Conservation (phyloP, 2,329 filamentous ascomycete species). For the Leptographium radiaticola region DNA sequence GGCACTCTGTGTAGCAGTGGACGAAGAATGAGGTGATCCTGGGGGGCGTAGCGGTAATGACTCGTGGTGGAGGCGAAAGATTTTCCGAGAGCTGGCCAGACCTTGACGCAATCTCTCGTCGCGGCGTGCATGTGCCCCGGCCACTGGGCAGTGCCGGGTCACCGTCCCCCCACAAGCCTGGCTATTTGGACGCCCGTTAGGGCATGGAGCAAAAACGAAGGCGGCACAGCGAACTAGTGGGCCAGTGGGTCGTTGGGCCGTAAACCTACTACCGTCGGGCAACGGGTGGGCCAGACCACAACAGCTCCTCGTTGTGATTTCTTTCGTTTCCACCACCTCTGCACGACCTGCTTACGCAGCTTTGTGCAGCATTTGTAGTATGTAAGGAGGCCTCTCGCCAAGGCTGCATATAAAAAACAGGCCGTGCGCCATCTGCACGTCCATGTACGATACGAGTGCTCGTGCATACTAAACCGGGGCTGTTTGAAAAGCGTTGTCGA, state of each 20-base stretch:
- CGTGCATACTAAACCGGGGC: background rate
- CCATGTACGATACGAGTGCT: background rate
- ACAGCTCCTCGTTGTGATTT: background rate
- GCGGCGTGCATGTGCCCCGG: background rate
- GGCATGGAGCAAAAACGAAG: no score
- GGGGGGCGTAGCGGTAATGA: background rate
- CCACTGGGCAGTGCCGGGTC: background rate
- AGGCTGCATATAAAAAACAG: background rate
- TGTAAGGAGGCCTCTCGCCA: conserved; percentile 2
- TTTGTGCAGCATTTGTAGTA: background rate
- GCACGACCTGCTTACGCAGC: no score
- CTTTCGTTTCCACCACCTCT: no score
- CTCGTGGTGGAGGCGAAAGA: background rate
- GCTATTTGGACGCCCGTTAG: no score
- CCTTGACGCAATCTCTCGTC: background rate
- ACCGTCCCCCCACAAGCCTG: no score
- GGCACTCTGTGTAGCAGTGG: background rate
- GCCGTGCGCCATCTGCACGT: background rate
- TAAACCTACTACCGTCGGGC: no score
- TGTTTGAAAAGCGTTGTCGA: background rate
- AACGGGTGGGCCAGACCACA: background rate
- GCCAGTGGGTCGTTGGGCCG: background rate
- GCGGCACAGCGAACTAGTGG: background rate
- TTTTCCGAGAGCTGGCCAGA: background rate
- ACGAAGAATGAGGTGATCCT: background rate